These are phyloP conservation scores for Ceratobasidium sp. DNA, from an alignment of 1,284 basidiomycete species.

Conservation along the genomic window DNA sequence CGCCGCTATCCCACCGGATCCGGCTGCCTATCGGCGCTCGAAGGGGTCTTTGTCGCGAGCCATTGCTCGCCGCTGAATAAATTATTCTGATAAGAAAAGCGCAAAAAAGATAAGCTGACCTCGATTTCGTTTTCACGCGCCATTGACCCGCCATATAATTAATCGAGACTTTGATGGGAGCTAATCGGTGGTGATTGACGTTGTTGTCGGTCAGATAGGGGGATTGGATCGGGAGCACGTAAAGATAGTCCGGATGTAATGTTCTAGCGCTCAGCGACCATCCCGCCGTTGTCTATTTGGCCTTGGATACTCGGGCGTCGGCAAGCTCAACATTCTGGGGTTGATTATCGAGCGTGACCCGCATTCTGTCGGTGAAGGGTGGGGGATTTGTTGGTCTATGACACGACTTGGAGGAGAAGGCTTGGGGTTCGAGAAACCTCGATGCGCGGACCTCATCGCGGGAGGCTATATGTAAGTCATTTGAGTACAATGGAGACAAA, in stretches of 20 bases:
- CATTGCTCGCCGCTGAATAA: neutral
- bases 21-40: constrained; percentile 18
- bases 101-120: neutral
- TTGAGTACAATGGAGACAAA: constrained; percentile 13
- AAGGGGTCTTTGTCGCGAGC: neutral
- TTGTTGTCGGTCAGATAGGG: constrained; percentile 3
- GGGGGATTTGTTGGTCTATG: neutral
- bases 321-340: neutral
- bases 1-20: constrained; percentile 13
- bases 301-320: neutral
- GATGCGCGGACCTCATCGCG: neutral
- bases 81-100: neutral
- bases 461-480: neutral
- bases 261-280: neutral
- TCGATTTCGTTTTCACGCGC: neutral
- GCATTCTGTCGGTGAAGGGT: constrained; percentile 10
- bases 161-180: constrained; percentile 9
- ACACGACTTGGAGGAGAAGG: neutral
- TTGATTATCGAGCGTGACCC: constrained; percentile 5
- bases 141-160: neutral
- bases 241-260: constrained; percentile 1
- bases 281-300: constrained; percentile 2
- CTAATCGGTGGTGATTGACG: constrained; percentile 12
- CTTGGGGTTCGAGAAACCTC: neutral
- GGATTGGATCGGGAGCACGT: constrained; percentile 14